Base-by-base conservation (phyloP, 164 flowering plant species). In the Chimonanthus salicifolius region DNA sequence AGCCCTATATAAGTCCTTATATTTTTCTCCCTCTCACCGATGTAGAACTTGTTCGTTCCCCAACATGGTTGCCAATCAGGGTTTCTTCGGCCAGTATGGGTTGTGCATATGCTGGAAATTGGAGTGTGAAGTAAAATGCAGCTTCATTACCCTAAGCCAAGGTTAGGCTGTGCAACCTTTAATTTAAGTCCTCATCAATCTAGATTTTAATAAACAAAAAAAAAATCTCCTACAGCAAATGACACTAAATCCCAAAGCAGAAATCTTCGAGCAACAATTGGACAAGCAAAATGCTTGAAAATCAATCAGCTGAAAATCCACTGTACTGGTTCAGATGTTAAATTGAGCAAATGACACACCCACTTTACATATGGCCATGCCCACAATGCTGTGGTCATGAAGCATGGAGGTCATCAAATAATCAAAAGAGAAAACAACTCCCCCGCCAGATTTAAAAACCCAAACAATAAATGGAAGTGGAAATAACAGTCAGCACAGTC, bases 401-500 rank as follows among this genome's bases (percentile, higher is more conserved):
- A 45, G 51, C 65, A 58, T 7, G 65, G 48, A 46, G 64, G 65
- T 58, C 58, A 18, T 62, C 18, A 13, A 69, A 50, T 58, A 65
- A 58, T 46, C 64, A 58, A 0, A 70, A 70, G 11, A 51, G 44
- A 70, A 69, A 69, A 70, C 72, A 58, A 58, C 4, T 47, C 43
- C 64, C 49, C 65, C 64, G 46, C 47, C 58, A 50, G 50, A 58
- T 46, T 71, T 71, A 71, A 71, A 5, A 16, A 71, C 45, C 47
- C 11, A 47, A 60, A 5, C 21, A 16, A 5, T 11, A 44, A 33
- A 51, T 70, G 46, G 47, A 47, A 77, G 70, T 21, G 44, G 13
- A 63, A 49, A 48, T 20, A 33, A 72, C 45, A 7, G 33, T 33
- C 33, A 33, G 33, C 33, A 33, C 33, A 33, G 33, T 86, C 80